Evolutionary conservation across 768 basidiomycete species (phyloP).

Genomic region (Rhodotorula sphaerocarpa): DNA sequence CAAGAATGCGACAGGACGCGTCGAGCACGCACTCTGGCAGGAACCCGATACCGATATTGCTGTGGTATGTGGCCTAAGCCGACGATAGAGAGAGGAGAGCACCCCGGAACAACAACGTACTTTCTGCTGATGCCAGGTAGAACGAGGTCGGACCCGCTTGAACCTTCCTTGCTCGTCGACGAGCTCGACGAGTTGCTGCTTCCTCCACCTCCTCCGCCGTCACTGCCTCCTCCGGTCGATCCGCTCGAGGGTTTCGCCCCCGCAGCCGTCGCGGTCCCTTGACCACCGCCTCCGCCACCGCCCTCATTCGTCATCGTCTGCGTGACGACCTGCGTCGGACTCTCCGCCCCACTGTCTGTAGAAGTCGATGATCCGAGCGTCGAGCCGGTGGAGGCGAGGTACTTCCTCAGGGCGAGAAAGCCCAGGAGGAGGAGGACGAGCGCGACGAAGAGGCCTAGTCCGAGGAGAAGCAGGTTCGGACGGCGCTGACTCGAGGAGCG

Average conservation of each 20-base stretch:
- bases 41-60: conserved; percentile 23
- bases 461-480: neutral
- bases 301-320: too few relatives aligned
- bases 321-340: neutral
- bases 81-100: neutral
- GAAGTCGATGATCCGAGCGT: too few relatives aligned
- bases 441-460: conserved; percentile 6
- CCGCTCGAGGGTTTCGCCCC: neutral
- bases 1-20: neutral
- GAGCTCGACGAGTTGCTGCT: neutral
- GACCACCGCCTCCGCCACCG: neutral
- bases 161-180: too few relatives aligned
- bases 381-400: neutral
- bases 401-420: neutral
- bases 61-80: conserved; percentile 1
- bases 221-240: neutral
- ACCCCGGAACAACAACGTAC: neutral
- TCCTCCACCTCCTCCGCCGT: neutral
- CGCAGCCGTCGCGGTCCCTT: neutral
- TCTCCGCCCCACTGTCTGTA: too few relatives aligned
- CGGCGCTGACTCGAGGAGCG: neutral
- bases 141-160: neutral
- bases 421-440: conserved; percentile 11
- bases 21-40: conserved; percentile 4
- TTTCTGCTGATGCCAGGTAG: neutral